Conservation (phyloP, 208 protist species). For the Vickermania ingenoplastis region DNA sequence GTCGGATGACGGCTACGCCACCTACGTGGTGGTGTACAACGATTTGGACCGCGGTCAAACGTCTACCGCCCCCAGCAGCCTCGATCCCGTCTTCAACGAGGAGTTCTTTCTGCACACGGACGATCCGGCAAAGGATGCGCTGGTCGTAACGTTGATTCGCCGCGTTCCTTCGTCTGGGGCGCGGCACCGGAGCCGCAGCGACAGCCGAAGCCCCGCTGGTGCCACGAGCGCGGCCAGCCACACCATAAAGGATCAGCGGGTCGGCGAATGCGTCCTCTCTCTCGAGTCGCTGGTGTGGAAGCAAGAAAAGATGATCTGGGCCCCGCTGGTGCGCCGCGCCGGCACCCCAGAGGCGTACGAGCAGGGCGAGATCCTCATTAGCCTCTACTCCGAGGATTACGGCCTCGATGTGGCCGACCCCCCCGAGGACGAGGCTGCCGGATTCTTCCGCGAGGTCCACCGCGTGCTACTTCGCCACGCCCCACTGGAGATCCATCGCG, state of each 20-base stretch:
- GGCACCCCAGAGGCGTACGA: constrained; percentile 63
- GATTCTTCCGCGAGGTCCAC: constrained; percentile 45
- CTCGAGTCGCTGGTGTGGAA: constrained; percentile 43
- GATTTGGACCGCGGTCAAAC: constrained; percentile 48
- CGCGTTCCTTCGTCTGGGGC: not conserved
- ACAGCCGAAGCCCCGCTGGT: not conserved
- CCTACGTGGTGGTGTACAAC: constrained; percentile 56
- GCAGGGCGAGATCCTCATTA: constrained; percentile 48
- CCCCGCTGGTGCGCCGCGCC: constrained; percentile 56
- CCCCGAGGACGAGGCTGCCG: constrained; percentile 34
- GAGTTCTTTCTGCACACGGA: constrained; percentile 63
- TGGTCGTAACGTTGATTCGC: constrained; percentile 50
- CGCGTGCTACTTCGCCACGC: constrained; percentile 40
- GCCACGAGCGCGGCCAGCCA: constrained; percentile 4
- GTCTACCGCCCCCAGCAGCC: constrained; percentile 21
- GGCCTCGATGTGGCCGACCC: constrained; percentile 26
- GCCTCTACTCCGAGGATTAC: constrained; percentile 63
- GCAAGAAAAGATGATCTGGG: constrained; percentile 48
- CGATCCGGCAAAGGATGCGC: constrained; percentile 44
- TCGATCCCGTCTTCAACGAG: constrained; percentile 61
- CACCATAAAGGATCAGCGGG: constrained; percentile 31
- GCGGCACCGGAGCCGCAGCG: not conserved
- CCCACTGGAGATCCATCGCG: constrained; percentile 61
- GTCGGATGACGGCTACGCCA: constrained; percentile 8
- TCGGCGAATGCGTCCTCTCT: constrained; percentile 67